Evolutionary conservation across 1,284 basidiomycete species (phyloP), one percentile per base, ranked within the genome.

Genomic region (Ceratorhiza oryzae-sativae): DNA sequence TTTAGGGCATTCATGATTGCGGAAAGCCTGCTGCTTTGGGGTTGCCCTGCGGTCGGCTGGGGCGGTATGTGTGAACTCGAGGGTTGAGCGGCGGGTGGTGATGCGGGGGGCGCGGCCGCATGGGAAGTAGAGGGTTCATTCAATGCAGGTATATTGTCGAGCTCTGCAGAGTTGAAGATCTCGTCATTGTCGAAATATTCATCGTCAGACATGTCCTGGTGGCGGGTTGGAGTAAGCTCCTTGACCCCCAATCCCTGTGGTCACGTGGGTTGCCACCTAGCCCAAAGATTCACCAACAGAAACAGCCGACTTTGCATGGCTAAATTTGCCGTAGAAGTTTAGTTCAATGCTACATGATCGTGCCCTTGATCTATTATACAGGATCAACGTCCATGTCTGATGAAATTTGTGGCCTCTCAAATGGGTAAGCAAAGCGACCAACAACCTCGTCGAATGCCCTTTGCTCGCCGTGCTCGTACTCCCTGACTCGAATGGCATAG

Each of bases 1-100:
- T 45, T 45, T 27, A 70, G 30, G 2, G 67, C 67, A 39, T 70
- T 70, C 67, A 70, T 70, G n/a, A 70, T 70, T n/a, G 67, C 20
- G 20, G 67, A 70, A 13, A 70, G 12, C 30, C 67, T 45, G 27
- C 23, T 34, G 20, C 59, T 25, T n/a, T 53, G n/a, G 9, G 51
- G n/a, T 12, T 45, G 25, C 9, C 46, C 48, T 13, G 18, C 42
- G 18, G 55, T 20, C 9, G 67, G 12, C 30, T 59, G 67, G 20
- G 55, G 39, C 25, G 34, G 42, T 13, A 23, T 45, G 10, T 53
- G 30, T 0, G 49, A 42, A 18, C 36, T 46, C 12, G 51, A 41
- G 51, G 63, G 39, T n/a, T 23, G 49, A 46, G 51, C 34, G 9
- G 46, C 12, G 3, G 59, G 27, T 18, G 25, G 12, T 56, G n/a